These are phyloP conservation scores for Ophiocordyceps polyrhachis-furcata DNA, from an alignment of 2,329 filamentous ascomycete species.

Conservation along the genomic window DNA sequence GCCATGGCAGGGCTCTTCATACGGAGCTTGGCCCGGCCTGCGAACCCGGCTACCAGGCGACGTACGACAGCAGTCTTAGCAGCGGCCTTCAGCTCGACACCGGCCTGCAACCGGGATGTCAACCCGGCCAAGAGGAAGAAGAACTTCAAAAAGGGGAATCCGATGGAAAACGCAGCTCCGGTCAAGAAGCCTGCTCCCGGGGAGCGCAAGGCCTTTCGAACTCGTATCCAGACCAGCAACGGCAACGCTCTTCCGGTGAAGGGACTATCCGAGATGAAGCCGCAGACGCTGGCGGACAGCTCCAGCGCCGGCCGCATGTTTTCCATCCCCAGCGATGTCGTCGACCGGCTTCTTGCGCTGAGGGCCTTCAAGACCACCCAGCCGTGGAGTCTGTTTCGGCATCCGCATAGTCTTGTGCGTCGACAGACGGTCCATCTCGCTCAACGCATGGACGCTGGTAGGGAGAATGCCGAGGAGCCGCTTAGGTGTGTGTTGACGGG, in stretches of 20 bases:
- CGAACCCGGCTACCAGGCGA: slow-evolving; percentile 2
- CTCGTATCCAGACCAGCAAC: slow-evolving; percentile 83
- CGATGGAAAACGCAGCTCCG: slow-evolving; percentile 26
- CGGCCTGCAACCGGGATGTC: slow-evolving; percentile 6
- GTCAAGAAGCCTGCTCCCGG: slow-evolving; percentile 46
- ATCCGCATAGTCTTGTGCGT: slow-evolving; percentile 61
- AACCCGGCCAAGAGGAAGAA: slow-evolving; percentile 7
- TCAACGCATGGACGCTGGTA: slow-evolving; percentile 35
- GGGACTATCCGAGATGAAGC: slow-evolving; percentile 43
- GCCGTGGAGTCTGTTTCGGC: slow-evolving; percentile 70
- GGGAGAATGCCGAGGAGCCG: slow-evolving; percentile 31
- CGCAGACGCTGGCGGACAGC: slow-evolving; percentile 32
- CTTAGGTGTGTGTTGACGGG: slow-evolving; percentile 54
- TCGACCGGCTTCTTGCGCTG: slow-evolving; percentile 65
- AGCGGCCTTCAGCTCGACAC: slow-evolving; percentile 21
- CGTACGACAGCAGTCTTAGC: neutral
- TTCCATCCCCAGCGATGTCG: slow-evolving; percentile 45
- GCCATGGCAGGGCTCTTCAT: neutral
- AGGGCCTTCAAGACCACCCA: slow-evolving; percentile 87
- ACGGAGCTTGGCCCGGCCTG: neutral
- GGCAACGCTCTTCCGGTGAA: slow-evolving; percentile 70
- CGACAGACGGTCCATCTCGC: slow-evolving; percentile 58
- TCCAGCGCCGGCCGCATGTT: slow-evolving; percentile 47
- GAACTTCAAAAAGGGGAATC: slow-evolving; percentile 19
- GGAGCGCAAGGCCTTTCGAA: slow-evolving; percentile 73